Evolutionary conservation across 208 protist genomes (phyloP).

Genomic region (Porcisia hertigi): DNA sequence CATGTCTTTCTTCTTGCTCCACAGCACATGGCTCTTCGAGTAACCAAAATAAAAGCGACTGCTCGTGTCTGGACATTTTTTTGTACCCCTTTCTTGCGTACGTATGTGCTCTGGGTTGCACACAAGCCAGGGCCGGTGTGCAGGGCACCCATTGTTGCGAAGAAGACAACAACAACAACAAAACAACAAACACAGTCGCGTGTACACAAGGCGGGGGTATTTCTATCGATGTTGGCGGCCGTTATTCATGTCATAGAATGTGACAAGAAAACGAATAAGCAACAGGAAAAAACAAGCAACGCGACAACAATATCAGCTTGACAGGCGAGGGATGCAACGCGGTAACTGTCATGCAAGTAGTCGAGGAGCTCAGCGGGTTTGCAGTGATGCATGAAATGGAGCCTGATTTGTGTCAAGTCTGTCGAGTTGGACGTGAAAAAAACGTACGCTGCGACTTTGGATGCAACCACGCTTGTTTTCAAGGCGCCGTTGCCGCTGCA

Average conservation of each 20-base stretch:
- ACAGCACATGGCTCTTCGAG: too few species aligned
- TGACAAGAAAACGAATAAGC: neutral
- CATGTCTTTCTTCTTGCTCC: neutral
- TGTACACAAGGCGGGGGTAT: too few species aligned
- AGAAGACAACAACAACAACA: neutral
- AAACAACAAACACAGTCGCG: neutral
- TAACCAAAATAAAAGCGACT: too few species aligned
- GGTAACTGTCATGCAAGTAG: neutral
- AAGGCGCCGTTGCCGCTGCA: neutral
- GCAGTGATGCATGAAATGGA: neutral
- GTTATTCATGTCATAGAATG: neutral
- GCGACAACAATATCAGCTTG: neutral
- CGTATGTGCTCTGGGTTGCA: neutral
- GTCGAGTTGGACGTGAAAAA: neutral
- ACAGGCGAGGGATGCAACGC: neutral
- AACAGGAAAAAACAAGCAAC: neutral
- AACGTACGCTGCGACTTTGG: neutral
- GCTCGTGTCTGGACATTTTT: neutral
- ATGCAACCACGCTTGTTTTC: too few species aligned
- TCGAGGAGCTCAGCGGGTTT: neutral
- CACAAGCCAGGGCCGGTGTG: neutral
- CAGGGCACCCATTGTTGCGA: neutral
- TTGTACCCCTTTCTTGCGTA: neutral
- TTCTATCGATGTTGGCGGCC: neutral
- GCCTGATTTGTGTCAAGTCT: neutral